Evolutionary conservation across 306 rosid genomes (phyloP), one percentile per base, ranked within the genome.

Genomic region (Quercus agrifolia): DNA sequence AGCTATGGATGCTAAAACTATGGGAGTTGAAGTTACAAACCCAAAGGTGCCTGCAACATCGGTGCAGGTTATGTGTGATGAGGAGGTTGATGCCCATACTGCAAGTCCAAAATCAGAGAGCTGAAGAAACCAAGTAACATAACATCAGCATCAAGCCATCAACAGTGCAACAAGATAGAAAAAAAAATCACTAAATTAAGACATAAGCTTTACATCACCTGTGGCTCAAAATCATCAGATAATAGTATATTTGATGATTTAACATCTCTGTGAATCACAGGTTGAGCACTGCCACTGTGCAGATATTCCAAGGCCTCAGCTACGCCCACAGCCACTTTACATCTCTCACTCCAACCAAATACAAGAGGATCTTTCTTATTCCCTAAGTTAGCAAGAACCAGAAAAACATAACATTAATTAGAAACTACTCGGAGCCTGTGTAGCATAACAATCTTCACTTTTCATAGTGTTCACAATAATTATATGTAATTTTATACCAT

Each of bases 1-100:
- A 21, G 75, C 49, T 7, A 63, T 14, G 55, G 66, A 75, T 25
- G 13, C 49, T 68, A 49, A 21, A 46, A 30, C 67, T n/a, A 81
- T 73, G 58, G 68, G 49, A 61, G 51, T 78, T 71, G 64, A 80
- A 78, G 78, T 70, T 75, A 86, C 92, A 82, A 76, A 95, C 99
- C 99, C 99, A 68, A 95, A 95, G 70, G 99, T 95, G 82, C 99
- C 99, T 51, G 94, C 96, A 91, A 95, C 98, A 75, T 95, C 97
- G 1, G 91, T 89, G 87, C 98, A 95, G 56, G 96, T 90, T 90
- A 93, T 87, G 38, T 93, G 88, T 3, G 98, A 83, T 23, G 98
- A 85, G 5, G 89, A 82, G 71, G 92, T 81, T 67, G 96, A 85
- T 62, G 97, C 94, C 94, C 92, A 92, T 86, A 79, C 93, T 71